Evolutionary conservation across 345 rosid species (phyloP).

Genomic region (Eucalyptus polybractea): DNA sequence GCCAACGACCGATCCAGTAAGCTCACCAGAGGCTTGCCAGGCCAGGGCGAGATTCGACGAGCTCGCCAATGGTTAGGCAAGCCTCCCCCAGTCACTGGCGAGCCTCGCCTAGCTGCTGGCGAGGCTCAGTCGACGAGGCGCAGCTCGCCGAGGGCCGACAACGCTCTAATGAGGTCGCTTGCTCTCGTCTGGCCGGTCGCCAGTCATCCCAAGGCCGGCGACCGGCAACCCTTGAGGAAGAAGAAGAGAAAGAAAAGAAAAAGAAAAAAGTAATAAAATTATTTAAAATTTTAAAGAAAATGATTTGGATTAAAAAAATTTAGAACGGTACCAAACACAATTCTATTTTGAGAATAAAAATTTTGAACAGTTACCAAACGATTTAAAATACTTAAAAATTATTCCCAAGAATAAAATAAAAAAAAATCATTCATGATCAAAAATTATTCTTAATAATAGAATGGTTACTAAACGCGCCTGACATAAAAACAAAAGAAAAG

Average conservation of each 20-base stretch:
- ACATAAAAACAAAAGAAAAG: not conserved
- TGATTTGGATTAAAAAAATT: no score
- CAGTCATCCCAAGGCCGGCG: rapidly evolving
- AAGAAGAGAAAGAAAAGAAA: no score
- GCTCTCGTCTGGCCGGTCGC: rapidly evolving
- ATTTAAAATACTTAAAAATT: no score
- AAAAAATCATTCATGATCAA: rapidly evolving
- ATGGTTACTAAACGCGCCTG: no score
- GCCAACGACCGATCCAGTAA: rapidly evolving
- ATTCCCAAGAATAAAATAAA: no score
- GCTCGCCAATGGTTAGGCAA: rapidly evolving
- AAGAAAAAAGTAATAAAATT: no score
- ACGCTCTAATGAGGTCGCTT: rapidly evolving
- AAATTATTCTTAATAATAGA: rapidly evolving
- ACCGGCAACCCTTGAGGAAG: no score
- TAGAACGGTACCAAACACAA: rapidly evolving
- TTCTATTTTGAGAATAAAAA: no score
- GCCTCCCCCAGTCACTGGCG: no score
- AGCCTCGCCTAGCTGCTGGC: rapidly evolving
- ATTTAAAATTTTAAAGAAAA: no score
- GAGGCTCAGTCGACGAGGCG: rapidly evolving
- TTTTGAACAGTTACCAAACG: rapidly evolving
- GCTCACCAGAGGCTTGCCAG: no score
- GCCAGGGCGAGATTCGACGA: rapidly evolving
- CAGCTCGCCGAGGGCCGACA: rapidly evolving